phyloP scores from a whole-genome alignment of 805 yeast species.

The Candida lessepsii region DNA sequence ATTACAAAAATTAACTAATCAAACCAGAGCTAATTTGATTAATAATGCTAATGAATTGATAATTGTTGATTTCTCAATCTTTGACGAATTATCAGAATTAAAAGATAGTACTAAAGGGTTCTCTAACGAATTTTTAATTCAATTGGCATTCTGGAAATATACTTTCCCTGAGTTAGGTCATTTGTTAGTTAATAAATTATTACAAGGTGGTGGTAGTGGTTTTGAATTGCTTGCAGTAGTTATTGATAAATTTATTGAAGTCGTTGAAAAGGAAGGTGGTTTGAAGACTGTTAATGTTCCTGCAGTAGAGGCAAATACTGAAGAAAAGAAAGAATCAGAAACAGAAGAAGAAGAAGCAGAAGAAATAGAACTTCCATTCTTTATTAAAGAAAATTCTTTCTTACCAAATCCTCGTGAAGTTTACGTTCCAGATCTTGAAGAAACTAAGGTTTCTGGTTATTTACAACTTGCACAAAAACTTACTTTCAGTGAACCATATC shows the following conservation, averaged over 20 bases:
- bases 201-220: constrained; percentile 78
- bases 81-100: constrained; percentile 57
- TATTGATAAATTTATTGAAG: constrained; percentile 61
- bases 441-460: constrained; percentile 36
- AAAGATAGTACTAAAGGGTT: constrained; percentile 67
- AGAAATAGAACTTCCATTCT: constrained; percentile 41
- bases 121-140: constrained; percentile 69
- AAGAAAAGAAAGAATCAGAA: constrained; percentile 18
- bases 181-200: constrained; percentile 70
- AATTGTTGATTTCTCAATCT: constrained; percentile 58
- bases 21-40: constrained; percentile 52
- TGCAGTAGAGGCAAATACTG: constrained; percentile 9
- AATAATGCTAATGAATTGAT: constrained; percentile 52
- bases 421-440: constrained; percentile 32
- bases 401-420: constrained; percentile 56
- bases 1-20: constrained; percentile 55
- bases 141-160: constrained; percentile 76
- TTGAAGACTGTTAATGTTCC: constrained; percentile 27
- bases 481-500: constrained; percentile 79
- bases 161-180: constrained; percentile 62
- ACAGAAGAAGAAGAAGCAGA: constrained; percentile 22
- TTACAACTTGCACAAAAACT: constrained; percentile 64
- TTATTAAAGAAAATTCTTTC: constrained; percentile 65
- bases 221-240: constrained; percentile 78
- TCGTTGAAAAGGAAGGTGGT: constrained; percentile 47